Evolutionary conservation across 352 stramenopile species (phyloP), one percentile per base, ranked within the genome.

Genomic region (Phytophthora quininea): DNA sequence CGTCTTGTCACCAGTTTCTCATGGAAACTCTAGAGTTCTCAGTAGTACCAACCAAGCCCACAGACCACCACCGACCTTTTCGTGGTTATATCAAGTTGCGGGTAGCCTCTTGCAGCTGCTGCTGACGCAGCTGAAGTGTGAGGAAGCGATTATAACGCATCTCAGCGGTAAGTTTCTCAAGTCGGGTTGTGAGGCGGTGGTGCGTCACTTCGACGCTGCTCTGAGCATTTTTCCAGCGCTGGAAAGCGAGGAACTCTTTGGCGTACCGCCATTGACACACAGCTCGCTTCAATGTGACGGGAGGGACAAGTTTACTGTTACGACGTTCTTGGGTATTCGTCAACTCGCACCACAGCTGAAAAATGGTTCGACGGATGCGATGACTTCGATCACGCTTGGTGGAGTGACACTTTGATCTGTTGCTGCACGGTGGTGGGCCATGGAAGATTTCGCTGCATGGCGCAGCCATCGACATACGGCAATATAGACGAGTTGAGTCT

Each of bases 391-490:
- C n/a, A 24, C 49, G 60, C 55, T 67, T 37, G 15, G 45, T 67
- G 4, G 56, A 31, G 5, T 10, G 30, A n/a, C n/a, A 62, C 32
- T 30, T 5, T 29, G 14, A 50, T 10, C 29, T 51, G 40, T 15
- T 37, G 19, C 19, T 24, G 19, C 35, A 40, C 35, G 35, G 35
- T 59, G 54, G 29, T 43, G 38, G 24, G 2, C n/a, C 4, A 37
- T 19, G 29, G 43, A 24, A 15, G 19, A 4, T 45, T 47, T 65
- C 15, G 59, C 64, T 9, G 47, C 60, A 12, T 53, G 32, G 1
- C 64, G 64, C 10, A 89, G 51, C 80, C 78, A 89, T 29, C 50
- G 60, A 5, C 61, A 67, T 3, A 86, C 35, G 33, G 71, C 58
- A 30, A 69, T 10, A 29, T 79, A 48, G 50, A 52, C 61, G 52